These are phyloP conservation scores for Beauveria brongniartii DNA, from an alignment of 2,329 filamentous ascomycete genomes.

Conservation along the genomic window DNA sequence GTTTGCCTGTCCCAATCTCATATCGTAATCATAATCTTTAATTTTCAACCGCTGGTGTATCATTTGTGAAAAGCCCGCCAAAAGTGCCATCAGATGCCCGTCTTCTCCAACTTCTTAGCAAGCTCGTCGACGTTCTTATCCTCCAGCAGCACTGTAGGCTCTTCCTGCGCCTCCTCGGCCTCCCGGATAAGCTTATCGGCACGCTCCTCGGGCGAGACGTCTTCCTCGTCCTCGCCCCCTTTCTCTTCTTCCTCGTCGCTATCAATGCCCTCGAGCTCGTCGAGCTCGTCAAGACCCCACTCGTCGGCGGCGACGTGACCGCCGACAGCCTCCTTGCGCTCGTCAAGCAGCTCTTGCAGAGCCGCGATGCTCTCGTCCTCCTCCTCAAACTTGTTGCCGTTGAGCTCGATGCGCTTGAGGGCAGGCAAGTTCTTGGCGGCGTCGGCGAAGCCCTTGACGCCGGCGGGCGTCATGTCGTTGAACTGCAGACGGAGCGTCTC, in stretches of 20 bases:
- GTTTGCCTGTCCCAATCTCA: neutral
- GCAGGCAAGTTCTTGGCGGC: slow-evolving; percentile 65
- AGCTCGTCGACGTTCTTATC: slow-evolving; percentile 76
- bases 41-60: slow-evolving; percentile 16
- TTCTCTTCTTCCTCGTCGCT: slow-evolving; percentile 60
- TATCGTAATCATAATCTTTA: slow-evolving; percentile 13
- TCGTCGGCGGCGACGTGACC: slow-evolving; percentile 62
- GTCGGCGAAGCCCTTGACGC: slow-evolving; percentile 61
- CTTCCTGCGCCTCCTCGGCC: slow-evolving; percentile 63
- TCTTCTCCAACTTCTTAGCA: slow-evolving; percentile 68
- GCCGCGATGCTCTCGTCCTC: slow-evolving; percentile 66
- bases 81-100: slow-evolving; percentile 36
- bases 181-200: slow-evolving; percentile 63
- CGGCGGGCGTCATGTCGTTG: slow-evolving; percentile 82
- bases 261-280: slow-evolving; percentile 74
- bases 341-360: slow-evolving; percentile 64
- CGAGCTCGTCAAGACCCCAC: slow-evolving; percentile 79
- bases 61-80: slow-evolving; percentile 16
- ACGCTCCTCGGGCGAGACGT: slow-evolving; percentile 52
- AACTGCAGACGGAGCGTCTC: slow-evolving; percentile 80
- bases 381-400: slow-evolving; percentile 91
- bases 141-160: slow-evolving; percentile 62
- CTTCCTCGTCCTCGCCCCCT: slow-evolving; percentile 61
- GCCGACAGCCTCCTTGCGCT: slow-evolving; percentile 66
- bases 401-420: slow-evolving; percentile 81